Base-by-base conservation (phyloP, 1,284 basidiomycete species). In the Tilletia indica region DNA sequence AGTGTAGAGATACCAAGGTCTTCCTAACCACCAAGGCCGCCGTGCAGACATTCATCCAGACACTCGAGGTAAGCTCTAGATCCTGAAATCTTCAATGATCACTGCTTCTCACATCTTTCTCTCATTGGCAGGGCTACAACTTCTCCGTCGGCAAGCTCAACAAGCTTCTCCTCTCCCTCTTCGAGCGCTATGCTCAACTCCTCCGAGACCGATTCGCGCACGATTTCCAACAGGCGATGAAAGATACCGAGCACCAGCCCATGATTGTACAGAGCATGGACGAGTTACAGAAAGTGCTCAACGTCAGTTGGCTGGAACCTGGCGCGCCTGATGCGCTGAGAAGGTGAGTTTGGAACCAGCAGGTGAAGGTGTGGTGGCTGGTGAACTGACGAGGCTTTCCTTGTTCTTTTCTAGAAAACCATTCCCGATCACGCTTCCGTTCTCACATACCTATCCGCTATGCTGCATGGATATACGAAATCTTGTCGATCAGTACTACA, bases 401-500 rank as follows among this genome's bases (percentile, higher is more conserved):
- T 45, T 45, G 42, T 12, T 45, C 42, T 12, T 45, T 67, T 31
- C n/a, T 73, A 95, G 93, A 78, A 87, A 87, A 69, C 80, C 88
- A 0, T 88, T 92, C 72, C 94, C 95, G 1, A 87, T 92, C 71
- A 88, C 88, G 19, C 87, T 99, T 69, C 94, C 96, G 0, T 99
- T 97, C 91, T 97, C 95, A 0, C 92, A 93, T 82, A 92, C 93
- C 0, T 98, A 97, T 84, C 93, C 94, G 74, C 87, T 94, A 63
- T 97, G 93, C 81, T 99, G 96, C 84, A 92, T 94, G 87, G 93
- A 97, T 90, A 94, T 99, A 73, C 91, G 94, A 48, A 89, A 89
- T 67, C 97, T 97, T 80, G 93, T 97, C 38, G 92, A 96, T 78
- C 93, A 94, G 80, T 99, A 98, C 86, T 97, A 98, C 84, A 90